phyloP scores from a whole-genome alignment of 2,329 filamentous ascomycete species.

The Hymenoscyphus repandus region DNA sequence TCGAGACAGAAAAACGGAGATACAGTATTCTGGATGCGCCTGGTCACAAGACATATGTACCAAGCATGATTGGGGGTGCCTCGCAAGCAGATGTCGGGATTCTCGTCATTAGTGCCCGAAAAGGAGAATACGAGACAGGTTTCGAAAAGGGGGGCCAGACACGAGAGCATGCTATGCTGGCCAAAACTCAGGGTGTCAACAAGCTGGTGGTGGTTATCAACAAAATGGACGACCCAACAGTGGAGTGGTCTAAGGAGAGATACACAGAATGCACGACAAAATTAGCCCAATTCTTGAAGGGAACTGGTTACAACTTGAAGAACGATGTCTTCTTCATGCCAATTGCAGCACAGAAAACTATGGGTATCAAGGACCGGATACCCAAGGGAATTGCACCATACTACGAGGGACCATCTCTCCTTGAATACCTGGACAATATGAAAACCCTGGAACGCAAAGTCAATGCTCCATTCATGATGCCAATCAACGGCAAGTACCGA shows the following conservation, averaged over 20 bases:
- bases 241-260: slow-evolving; percentile 89
- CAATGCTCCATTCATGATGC: slow-evolving; percentile 99
- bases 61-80: slow-evolving; percentile 95
- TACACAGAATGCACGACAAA: slow-evolving; percentile 93
- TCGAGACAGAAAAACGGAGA: slow-evolving; percentile 92
- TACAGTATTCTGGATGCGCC: slow-evolving; percentile 97
- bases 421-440: slow-evolving; percentile 96
- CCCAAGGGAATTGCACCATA: slow-evolving; percentile 71
- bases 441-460: slow-evolving; percentile 88
- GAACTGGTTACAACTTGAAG: slow-evolving; percentile 90
- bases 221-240: slow-evolving; percentile 98
- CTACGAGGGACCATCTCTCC: slow-evolving; percentile 83
- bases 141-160: slow-evolving; percentile 97
- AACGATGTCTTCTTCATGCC: slow-evolving; percentile 94
- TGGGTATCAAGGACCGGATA: slow-evolving; percentile 85
- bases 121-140: slow-evolving; percentile 97
- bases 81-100: slow-evolving; percentile 92
- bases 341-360: slow-evolving; percentile 79
- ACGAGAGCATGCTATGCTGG: slow-evolving; percentile 93
- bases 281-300: slow-evolving; percentile 81
- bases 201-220: slow-evolving; percentile 93
- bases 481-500: slow-evolving; percentile 89
- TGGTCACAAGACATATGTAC: slow-evolving; percentile 96
- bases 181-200: slow-evolving; percentile 97
- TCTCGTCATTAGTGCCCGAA: slow-evolving; percentile 90